Percentiles rank a stretch among this genome's conserved stretches.
Evolutionary conservation across 1,284 basidiomycete species (phyloP).

Genomic region (Sphagnurus paluster): DNA sequence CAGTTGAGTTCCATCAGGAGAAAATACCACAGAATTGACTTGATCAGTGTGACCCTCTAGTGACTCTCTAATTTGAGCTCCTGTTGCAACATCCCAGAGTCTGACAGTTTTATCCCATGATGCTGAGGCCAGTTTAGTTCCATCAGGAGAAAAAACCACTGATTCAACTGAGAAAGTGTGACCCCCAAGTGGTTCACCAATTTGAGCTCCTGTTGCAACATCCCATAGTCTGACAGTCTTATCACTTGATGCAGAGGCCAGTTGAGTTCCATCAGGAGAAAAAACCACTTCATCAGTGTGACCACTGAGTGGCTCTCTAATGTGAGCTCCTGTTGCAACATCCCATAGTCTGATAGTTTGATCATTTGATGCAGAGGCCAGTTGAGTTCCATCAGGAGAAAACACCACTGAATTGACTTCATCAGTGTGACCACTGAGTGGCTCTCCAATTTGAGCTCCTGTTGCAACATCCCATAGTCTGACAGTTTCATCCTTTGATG

Average conservation of each 20-base stretch:
- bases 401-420: slow-evolving; percentile 10
- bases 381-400: slow-evolving; percentile 20
- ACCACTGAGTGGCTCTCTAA: background rate
- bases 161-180: slow-evolving; percentile 12
- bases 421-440: background rate
- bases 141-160: slow-evolving; percentile 17
- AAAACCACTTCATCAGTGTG: slow-evolving; percentile 1
- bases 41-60: background rate
- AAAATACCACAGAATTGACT: background rate
- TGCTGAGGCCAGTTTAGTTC: slow-evolving; percentile 12
- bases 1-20: slow-evolving; percentile 18
- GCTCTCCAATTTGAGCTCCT: background rate
- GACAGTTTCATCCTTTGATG: background rate
- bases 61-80: background rate
- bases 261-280: slow-evolving; percentile 20
- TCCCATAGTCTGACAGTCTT: slow-evolving; percentile 21
- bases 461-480: background rate
- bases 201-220: background rate
- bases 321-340: background rate
- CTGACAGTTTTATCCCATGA: slow-evolving; percentile 4
- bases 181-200: slow-evolving; percentile 6
- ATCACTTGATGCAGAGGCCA: slow-evolving; percentile 18
- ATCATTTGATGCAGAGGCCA: slow-evolving; percentile 19
- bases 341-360: slow-evolving; percentile 22
- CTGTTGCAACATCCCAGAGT: slow-evolving; percentile 3